phyloP scores from a whole-genome alignment of 345 rosid genomes.

The Brassica carinata region DNA sequence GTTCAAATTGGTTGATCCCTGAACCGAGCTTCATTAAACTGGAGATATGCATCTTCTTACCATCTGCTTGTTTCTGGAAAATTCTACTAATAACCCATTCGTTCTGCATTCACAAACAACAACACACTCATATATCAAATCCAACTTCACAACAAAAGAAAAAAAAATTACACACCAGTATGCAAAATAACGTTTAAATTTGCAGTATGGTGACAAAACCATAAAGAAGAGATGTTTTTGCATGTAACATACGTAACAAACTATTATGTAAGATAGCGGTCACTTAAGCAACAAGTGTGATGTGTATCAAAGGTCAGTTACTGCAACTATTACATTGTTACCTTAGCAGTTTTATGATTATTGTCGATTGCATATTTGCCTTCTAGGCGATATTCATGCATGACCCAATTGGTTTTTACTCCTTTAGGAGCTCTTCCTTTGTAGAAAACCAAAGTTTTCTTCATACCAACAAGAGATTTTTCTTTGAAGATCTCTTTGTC shows the following conservation, averaged over 20 bases:
- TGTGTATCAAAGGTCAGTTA: neutral
- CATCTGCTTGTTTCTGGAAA: constrained; percentile 56
- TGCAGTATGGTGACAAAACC: neutral
- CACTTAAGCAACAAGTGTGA: neutral
- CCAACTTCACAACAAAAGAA: neutral
- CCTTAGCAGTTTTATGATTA: constrained; percentile 56
- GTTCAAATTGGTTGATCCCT: constrained; percentile 10
- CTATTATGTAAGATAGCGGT: neutral
- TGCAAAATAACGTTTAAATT: neutral
- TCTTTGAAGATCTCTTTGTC: constrained; percentile 54
- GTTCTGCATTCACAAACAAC: constrained; percentile 46
- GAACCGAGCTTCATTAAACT: constrained; percentile 44
- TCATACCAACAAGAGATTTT: constrained; percentile 73
- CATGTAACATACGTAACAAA: neutral
- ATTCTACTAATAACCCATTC: constrained; percentile 79
- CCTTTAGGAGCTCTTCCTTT: constrained; percentile 87
- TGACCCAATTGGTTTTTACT: constrained; percentile 75
- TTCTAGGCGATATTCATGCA: constrained; percentile 79
- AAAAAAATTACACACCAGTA: neutral
- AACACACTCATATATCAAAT: neutral
- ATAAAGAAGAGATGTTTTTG: neutral
- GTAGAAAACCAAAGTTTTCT: constrained; percentile 85
- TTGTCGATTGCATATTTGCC: constrained; percentile 50
- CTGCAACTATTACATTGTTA: constrained; percentile 3
- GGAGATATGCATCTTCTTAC: constrained; percentile 50